Conservation (phyloP, 176 grass and related monocot genomes). For the Musa itinerans region DNA sequence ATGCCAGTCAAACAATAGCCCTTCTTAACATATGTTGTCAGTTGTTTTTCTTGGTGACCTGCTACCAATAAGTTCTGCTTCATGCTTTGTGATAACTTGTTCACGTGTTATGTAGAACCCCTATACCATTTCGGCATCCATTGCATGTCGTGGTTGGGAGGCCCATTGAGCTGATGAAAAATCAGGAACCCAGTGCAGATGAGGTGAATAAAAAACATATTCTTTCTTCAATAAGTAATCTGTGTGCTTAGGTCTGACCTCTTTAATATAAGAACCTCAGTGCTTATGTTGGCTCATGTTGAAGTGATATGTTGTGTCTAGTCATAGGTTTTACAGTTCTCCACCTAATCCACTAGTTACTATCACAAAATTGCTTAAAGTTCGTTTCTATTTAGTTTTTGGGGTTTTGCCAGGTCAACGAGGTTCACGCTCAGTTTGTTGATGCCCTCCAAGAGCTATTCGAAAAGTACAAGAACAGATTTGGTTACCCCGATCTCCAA, state of each 20-base stretch:
- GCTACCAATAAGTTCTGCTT: not conserved
- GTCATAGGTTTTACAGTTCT: not conserved
- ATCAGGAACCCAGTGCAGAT: constrained; percentile 46
- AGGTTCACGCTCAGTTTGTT: constrained; percentile 59
- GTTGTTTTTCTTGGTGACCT: not conserved
- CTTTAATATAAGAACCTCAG: not conserved
- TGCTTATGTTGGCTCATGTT: not conserved
- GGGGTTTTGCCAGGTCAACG: constrained; percentile 44
- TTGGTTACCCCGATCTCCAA: constrained; percentile 47
- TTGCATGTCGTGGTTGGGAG: constrained; percentile 76
- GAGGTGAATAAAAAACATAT: constrained; percentile 41
- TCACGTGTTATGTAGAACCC: constrained; percentile 40
- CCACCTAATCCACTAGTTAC: not conserved
- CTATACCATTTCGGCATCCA: constrained; percentile 66
- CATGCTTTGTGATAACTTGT: not conserved
- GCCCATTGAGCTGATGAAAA: constrained; percentile 65
- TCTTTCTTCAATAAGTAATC: not conserved
- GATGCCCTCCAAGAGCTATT: constrained; percentile 53
- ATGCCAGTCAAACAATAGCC: too few species aligned
- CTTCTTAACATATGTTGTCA: not conserved
- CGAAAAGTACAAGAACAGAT: constrained; percentile 60
- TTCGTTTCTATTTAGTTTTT: too few species aligned
- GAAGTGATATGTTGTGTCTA: not conserved
- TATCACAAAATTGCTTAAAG: not conserved
- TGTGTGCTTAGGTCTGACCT: not conserved